Conservation (phyloP, 208 protist genomes). For the Blastocrithidia nonstop region DNA sequence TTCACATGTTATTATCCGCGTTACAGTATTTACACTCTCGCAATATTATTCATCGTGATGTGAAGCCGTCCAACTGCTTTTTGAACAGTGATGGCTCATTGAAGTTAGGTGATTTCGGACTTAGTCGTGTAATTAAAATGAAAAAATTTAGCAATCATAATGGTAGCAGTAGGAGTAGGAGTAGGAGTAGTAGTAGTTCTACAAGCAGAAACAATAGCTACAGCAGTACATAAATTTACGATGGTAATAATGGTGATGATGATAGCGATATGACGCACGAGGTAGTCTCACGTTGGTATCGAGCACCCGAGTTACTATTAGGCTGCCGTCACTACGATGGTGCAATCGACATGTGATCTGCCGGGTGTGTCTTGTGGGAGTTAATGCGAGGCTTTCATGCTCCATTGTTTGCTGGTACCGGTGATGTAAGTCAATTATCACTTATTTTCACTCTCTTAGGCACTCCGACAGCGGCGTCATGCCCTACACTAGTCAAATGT, state of each 20-base stretch:
- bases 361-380: conserved; percentile 97
- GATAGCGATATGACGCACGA: conserved; percentile 85
- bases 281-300: conserved; percentile 97
- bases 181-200: conserved; percentile 19
- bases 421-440: conserved; percentile 73
- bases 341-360: conserved; percentile 91
- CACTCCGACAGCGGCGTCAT: conserved; percentile 80
- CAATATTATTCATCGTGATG: conserved; percentile 71
- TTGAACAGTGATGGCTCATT: conserved; percentile 51
- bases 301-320: conserved; percentile 96
- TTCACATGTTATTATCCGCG: conserved; percentile 50
- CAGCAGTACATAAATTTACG: conserved; percentile 42
- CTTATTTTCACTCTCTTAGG: conserved; percentile 93
- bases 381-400: conserved; percentile 68
- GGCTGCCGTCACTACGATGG: conserved; percentile 89
- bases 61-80: conserved; percentile 84
- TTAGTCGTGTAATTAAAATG: conserved; percentile 17
- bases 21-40: conserved; percentile 40
- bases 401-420: conserved; percentile 89
- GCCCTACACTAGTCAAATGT: conserved; percentile 77
- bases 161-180: conserved; percentile 50
- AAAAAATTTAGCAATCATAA: too few species aligned
- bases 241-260: conserved; percentile 23
- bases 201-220: conserved; percentile 23
- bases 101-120: conserved; percentile 92